These are phyloP conservation scores for Sarocladium oryzae DNA, from an alignment of 2,329 filamentous ascomycete species.

Conservation along the genomic window DNA sequence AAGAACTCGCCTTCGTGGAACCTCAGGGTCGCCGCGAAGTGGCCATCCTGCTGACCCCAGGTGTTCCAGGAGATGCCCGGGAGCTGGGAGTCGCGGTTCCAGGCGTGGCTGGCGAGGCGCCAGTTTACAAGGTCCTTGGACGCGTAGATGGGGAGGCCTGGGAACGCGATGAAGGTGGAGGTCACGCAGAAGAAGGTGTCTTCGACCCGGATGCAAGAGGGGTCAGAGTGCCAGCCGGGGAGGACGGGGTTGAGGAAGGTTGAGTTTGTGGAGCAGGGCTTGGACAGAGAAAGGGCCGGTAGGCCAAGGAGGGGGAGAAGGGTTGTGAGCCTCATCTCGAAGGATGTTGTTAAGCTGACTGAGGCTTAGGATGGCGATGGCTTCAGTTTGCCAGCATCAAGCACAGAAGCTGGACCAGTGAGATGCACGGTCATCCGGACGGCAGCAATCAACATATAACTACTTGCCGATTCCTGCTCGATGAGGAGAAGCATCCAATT, in stretches of 20 bases:
- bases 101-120: constrained; percentile 25
- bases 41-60: constrained; percentile 13
- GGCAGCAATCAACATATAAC: background rate
- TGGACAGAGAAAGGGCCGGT: background rate
- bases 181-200: constrained; percentile 45
- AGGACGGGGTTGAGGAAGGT: constrained; percentile 35
- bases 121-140: constrained; percentile 42
- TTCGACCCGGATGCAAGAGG: constrained; percentile 36
- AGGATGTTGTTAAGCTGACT: no score
- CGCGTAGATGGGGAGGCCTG: constrained; percentile 43
- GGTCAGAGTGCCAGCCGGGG: constrained; percentile 44
- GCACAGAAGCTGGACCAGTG: background rate
- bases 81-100: constrained; percentile 11
- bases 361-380: background rate
- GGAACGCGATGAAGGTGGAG: constrained; percentile 46
- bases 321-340: background rate
- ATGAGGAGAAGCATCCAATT: background rate
- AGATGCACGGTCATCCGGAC: no score
- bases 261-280: constrained; percentile 1
- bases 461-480: no score
- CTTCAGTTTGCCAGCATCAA: background rate
- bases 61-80: constrained; percentile 10
- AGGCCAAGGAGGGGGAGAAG: background rate
- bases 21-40: constrained; percentile 36
- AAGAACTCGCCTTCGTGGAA: constrained; percentile 20